Base-by-base conservation (phyloP, 169 alveolate genomes). In the Cryptosporidium canis region DNA sequence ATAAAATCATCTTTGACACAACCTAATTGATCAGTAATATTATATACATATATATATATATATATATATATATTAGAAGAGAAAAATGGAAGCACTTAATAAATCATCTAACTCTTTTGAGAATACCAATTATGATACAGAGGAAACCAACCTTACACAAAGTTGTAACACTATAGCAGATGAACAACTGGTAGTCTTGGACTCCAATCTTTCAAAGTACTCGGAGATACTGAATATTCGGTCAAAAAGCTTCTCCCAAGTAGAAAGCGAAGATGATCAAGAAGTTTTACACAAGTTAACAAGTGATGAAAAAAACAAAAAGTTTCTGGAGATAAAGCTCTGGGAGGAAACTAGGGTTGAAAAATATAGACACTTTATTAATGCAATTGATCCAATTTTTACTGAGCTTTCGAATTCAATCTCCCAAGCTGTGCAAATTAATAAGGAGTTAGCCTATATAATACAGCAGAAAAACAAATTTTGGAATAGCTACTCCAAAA, bases 261-360 rank as follows among this genome's bases (percentile, higher is more conserved):
- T 31, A 33, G 45, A 33, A 33, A n/a, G 45, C 31, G 68, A 61
- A 33, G 14, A 31, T 9, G 6, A 53, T 21, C 27, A 21, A 6
- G 83, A 66, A 21, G 41, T 27, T 3, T 43, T 21, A 1, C 53
- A 66, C 1, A 39, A 43, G 41, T 5, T 44, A 12, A 37, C 83
- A 16, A 41, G 27, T 44, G 63, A 43, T 43, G 83, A 66, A 35
- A 55, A 39, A 53, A 39, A 71, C 24, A 39, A 51, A 9, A 55
- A 55, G 14, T 71, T 71, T 71, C 18, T 71, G 12, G 37, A 51
- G 39, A 48, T 71, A 2, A 71, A 48, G 37, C 43, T 27, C 12
- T 71, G 85, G 85, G 85, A 71, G 35, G 48, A 48, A 51, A 35
- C 48, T 31, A 48, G 85, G 18, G n/a, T 71, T 27, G 85, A 71